phyloP scores from a whole-genome alignment of 2,329 filamentous ascomycete genomes.

The Neonectria punicea region DNA sequence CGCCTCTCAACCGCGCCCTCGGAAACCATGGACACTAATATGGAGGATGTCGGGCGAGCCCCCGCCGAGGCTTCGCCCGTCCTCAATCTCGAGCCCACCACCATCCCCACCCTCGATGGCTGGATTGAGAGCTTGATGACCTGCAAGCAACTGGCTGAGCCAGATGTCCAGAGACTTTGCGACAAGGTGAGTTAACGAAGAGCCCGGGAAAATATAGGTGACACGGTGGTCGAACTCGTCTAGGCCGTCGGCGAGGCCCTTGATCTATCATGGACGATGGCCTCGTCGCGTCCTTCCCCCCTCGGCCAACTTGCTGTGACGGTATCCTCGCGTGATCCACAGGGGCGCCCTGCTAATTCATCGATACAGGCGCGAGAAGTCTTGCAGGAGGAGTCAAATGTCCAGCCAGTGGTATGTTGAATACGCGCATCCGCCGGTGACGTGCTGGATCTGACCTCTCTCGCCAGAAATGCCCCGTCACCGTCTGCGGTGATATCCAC shows the following conservation, averaged over 20 bases:
- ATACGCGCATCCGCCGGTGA: slow-evolving; percentile 23
- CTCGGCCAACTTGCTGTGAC: slow-evolving; percentile 21
- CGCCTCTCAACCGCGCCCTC: slow-evolving; percentile 30
- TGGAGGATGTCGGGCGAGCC: slow-evolving; percentile 95
- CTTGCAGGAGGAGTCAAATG: slow-evolving; percentile 96
- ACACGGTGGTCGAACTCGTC: slow-evolving; percentile 4
- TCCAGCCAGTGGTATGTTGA: slow-evolving; percentile 90
- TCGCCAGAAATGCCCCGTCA: slow-evolving; percentile 92
- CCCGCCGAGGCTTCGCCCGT: slow-evolving; percentile 81
- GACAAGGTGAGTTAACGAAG: slow-evolving; percentile 78
- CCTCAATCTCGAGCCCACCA: slow-evolving; percentile 77
- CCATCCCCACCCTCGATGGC: slow-evolving; percentile 92
- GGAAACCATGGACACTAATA: slow-evolving; percentile 88
- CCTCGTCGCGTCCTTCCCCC: slow-evolving; percentile 21
- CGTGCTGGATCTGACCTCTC: slow-evolving; percentile 43
- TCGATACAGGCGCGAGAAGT: slow-evolving; percentile 85
- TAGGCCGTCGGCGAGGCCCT: background rate
- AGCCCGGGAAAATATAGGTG: background rate
- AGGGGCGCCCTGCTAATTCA: slow-evolving; percentile 45
- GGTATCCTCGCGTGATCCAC: slow-evolving; percentile 46
- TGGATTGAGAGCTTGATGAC: slow-evolving; percentile 99
- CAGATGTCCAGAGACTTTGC: slow-evolving; percentile 95
- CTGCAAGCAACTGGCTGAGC: slow-evolving; percentile 97
- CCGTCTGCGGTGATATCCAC: slow-evolving; percentile 98
- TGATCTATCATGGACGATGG: slow-evolving; percentile 9